These are phyloP conservation scores for Stemphylium beticola DNA, from an alignment of 2,329 filamentous ascomycete genomes.

Conservation along the genomic window DNA sequence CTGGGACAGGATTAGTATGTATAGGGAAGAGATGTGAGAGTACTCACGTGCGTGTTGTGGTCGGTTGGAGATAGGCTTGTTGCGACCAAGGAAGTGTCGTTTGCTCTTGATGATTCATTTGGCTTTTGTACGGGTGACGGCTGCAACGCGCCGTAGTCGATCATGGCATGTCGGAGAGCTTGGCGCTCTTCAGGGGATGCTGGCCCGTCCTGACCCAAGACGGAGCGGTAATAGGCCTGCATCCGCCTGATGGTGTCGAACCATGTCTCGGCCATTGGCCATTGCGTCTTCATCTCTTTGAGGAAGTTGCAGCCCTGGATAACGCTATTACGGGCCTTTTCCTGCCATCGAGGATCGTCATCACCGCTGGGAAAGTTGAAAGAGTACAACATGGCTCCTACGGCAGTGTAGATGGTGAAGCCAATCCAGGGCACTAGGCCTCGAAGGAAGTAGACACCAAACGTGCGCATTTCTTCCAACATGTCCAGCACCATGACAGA, in stretches of 20 bases:
- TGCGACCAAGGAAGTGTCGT: constrained; percentile 21
- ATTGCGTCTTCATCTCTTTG: constrained; percentile 51
- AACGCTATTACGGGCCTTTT: constrained; percentile 43
- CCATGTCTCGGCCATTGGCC: constrained; percentile 52
- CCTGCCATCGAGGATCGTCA: constrained; percentile 42
- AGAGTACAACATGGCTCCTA: constrained; percentile 50
- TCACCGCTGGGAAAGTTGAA: constrained; percentile 48
- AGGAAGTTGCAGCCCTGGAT: constrained; percentile 48
- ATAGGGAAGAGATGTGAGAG: no score
- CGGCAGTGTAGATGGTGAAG: constrained; percentile 51
- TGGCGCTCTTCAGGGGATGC: constrained; percentile 48
- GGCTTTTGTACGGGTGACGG: constrained; percentile 48
- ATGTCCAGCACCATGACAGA: constrained; percentile 48
- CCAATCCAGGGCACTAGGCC: constrained; percentile 52
- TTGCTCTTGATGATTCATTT: constrained; percentile 24
- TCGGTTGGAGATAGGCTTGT: constrained; percentile 10
- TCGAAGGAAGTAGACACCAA: constrained; percentile 49
- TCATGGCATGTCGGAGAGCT: constrained; percentile 46
- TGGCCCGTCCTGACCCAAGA: constrained; percentile 41
- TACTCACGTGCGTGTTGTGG: constrained; percentile 6
- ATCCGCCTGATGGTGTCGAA: constrained; percentile 53
- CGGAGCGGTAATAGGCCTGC: constrained; percentile 50
- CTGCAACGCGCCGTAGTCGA: constrained; percentile 51
- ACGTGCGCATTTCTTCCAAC: constrained; percentile 51
- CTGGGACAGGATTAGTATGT: constrained; percentile 6